Evolutionary conservation across 2,329 filamentous ascomycete species (phyloP), one percentile per base, ranked within the genome.

Genomic region (Fusarium mexicanum): DNA sequence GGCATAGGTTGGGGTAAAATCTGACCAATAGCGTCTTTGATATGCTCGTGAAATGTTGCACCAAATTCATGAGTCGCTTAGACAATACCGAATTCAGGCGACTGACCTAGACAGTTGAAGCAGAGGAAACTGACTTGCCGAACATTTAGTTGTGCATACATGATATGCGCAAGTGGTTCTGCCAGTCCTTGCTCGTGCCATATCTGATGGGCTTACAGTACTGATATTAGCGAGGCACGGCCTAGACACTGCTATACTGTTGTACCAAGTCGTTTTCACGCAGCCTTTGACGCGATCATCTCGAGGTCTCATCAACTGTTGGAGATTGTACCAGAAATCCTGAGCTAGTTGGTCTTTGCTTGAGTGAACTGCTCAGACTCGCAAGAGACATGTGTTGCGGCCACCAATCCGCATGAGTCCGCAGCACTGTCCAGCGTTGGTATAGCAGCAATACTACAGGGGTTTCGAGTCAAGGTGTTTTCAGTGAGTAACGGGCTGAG

Each of bases 171-270:
- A 46, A 33, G 37, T 67, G 24, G 51, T 29, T 41, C 38, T 53
- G 24, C 24, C 22, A 40, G 58, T 50, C 55, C 51, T 51, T 57
- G 63, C 40, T 60, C 33, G 57, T 66, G 50, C 35, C 46, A 24
- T 55, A 75, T 72, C 60, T 72, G 59, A 69, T 55, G 61, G 54
- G 59, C 55, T 76, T 76, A 64, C 75, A 53, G 60, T 69, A 76
- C 71, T 69, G 71, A 65, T 69, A 58, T 54, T 51, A 61, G 51
- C 47, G 53, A 67, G 24, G 50, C 57, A 68, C 72, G 69, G 64
- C 72, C 64, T 60, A 72, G 62, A 66, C 35, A 46, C 44, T 57
- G 53, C 65, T 73, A 70, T 59, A 71, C 51, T 69, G 64, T 73
- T 63, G 64, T 69, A 63, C 63, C 74, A 67, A 67, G 61, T 63